A percentile compares a stretch with the other conserved stretches of the same genome.
These are phyloP conservation scores for Tympanopsis confertula DNA, from an alignment of 2,329 filamentous ascomycete genomes.

Conservation along the genomic window DNA sequence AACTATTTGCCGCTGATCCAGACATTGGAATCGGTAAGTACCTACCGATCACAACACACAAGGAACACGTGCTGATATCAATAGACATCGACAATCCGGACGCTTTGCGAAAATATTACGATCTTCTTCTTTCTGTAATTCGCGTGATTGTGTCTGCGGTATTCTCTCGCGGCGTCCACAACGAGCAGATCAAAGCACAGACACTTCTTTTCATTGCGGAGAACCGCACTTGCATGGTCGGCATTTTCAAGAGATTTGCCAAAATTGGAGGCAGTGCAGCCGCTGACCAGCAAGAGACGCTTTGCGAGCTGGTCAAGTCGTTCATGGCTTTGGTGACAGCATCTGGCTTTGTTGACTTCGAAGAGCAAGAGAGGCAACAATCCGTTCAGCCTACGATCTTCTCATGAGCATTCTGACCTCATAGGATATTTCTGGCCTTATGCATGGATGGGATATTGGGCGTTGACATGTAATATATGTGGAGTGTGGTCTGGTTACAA, in stretches of 20 bases:
- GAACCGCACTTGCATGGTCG: slow-evolving; percentile 46
- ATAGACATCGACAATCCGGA: slow-evolving; percentile 45
- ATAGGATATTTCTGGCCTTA: no score
- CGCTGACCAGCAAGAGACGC: slow-evolving; percentile 22
- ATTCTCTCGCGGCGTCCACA: slow-evolving; percentile 43
- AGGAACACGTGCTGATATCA: slow-evolving; percentile 6
- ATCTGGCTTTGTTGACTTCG: slow-evolving; percentile 46
- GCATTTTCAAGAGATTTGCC: slow-evolving; percentile 49
- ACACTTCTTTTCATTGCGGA: slow-evolving; percentile 43
- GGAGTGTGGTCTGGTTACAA: no score
- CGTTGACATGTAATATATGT: no score
- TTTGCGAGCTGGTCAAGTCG: slow-evolving; percentile 42
- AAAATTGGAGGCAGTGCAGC: slow-evolving; percentile 32
- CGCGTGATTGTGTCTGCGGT: slow-evolving; percentile 47
- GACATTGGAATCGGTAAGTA: slow-evolving; percentile 46
- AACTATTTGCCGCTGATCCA: slow-evolving; percentile 49
- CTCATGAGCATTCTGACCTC: no score
- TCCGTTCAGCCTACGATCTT: no score
- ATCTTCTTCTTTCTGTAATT: slow-evolving; percentile 42
- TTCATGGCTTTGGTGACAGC: slow-evolving; percentile 41
- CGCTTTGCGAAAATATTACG: slow-evolving; percentile 48
- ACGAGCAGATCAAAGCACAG: slow-evolving; percentile 42
- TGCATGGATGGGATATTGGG: no score
- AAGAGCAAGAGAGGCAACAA: no score
- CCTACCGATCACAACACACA: slow-evolving; percentile 2